These are phyloP conservation scores for Diplodia mutila DNA, from an alignment of 2,329 filamentous ascomycete genomes.

Conservation along the genomic window DNA sequence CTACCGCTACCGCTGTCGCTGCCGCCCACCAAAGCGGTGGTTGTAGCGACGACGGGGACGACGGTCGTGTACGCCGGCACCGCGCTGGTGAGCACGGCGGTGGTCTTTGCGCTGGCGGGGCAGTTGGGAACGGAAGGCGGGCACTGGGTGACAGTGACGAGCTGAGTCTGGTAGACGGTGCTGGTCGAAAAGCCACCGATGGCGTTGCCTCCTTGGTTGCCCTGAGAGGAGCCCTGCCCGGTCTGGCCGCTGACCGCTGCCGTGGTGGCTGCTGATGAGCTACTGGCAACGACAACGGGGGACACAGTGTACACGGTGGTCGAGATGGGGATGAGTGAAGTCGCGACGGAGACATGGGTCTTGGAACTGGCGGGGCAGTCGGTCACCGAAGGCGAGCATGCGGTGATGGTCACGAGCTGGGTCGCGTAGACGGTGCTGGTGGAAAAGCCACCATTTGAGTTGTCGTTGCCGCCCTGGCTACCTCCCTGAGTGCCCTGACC, in stretches of 20 bases:
- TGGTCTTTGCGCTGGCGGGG: constrained; percentile 29
- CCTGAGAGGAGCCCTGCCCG: not conserved
- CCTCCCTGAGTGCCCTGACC: too few species aligned
- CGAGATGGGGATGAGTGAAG: not conserved
- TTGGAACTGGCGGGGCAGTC: constrained; percentile 31
- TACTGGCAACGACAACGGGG: not conserved
- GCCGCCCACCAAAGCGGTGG: not conserved
- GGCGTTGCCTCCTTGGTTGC: not conserved
- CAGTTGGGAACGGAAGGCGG: constrained; percentile 27
- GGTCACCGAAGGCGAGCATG: constrained; percentile 7
- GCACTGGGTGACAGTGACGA: constrained; percentile 12
- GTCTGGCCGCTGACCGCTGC: not conserved
- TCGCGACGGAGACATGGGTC: constrained; percentile 6
- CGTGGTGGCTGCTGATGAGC: not conserved
- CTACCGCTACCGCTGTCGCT: not conserved
- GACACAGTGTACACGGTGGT: constrained; percentile 9
- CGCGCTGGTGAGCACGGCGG: constrained; percentile 8
- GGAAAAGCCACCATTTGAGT: too few species aligned
- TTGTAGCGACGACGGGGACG: not conserved
- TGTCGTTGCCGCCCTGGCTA: too few species aligned
- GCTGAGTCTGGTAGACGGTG: constrained; percentile 10
- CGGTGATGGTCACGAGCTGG: constrained; percentile 9
- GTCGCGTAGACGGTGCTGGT: constrained; percentile 15
- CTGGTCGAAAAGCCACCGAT: not conserved
- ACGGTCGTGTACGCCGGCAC: constrained; percentile 8